Percentiles rank a stretch among this genome's conserved stretches.
Conservation (phyloP, 192 early-diverging fungal species). For the Entomortierella parvispora region DNA sequence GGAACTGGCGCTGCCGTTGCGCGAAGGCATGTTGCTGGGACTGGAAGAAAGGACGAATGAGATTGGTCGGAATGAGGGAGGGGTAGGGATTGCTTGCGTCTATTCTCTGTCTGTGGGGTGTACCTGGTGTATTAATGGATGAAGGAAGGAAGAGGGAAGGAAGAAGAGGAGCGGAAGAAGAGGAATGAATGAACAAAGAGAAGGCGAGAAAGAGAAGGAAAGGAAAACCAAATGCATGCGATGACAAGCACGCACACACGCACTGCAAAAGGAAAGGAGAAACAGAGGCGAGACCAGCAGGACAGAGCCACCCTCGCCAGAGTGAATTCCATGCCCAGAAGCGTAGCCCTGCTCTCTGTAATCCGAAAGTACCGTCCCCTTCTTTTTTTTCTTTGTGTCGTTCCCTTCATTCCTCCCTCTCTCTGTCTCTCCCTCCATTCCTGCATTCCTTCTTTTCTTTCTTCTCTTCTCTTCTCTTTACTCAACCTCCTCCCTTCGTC, state of each 20-base stretch:
- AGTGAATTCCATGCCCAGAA: too few species aligned
- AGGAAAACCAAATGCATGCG: not conserved
- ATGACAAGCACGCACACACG: not conserved
- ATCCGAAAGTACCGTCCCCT: too few species aligned
- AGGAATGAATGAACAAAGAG: not conserved
- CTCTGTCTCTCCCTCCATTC: not conserved
- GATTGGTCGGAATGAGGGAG: not conserved
- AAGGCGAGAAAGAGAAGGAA: not conserved
- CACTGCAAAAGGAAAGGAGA: not conserved
- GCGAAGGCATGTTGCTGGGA: slow-evolving; percentile 8
- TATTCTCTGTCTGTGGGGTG: not conserved
- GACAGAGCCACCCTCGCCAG: too few species aligned
- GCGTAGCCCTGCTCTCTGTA: too few species aligned
- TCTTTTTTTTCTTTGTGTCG: not conserved
- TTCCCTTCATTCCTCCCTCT: not conserved
- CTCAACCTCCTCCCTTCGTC: not conserved
- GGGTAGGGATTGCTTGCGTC: too few species aligned
- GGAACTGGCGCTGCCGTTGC: slow-evolving; percentile 6
- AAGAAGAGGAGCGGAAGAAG: not conserved
- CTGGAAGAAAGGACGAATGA: too few species aligned
- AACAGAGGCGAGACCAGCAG: not conserved
- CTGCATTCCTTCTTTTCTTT: not conserved
- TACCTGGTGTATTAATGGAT: not conserved
- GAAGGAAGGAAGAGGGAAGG: not conserved
- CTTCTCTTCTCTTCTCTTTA: not conserved